A percentile compares a stretch with the other conserved stretches of the same genome.
Evolutionary conservation across 768 basidiomycete genomes (phyloP).

Genomic region (Tulasnella sp.): DNA sequence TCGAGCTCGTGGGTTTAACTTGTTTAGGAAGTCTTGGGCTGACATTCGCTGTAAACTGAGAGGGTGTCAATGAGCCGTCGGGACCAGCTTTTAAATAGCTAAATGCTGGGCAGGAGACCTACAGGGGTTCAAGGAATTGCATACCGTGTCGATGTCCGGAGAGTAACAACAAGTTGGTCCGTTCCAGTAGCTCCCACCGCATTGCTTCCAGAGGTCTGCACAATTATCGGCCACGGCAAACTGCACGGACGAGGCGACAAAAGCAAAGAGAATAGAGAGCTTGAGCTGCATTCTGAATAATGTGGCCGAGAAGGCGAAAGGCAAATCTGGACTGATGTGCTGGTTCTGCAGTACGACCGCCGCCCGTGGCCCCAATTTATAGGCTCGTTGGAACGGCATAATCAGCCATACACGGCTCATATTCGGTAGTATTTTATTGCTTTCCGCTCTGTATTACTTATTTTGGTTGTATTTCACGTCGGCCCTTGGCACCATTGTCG

Average conservation of each 20-base stretch:
- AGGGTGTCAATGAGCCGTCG: not conserved
- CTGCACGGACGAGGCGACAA: not conserved
- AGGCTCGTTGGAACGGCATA: not conserved
- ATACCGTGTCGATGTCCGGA: not conserved
- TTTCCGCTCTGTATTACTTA: no score
- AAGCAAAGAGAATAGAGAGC: not conserved
- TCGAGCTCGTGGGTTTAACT: not conserved
- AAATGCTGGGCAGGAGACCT: not conserved
- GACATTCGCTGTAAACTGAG: not conserved
- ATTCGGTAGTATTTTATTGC: not conserved
- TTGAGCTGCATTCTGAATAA: not conserved
- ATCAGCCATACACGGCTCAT: not conserved
- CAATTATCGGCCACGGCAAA: not conserved
- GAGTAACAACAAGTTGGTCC: not conserved
- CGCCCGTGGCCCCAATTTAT: not conserved
- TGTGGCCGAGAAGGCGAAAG: not conserved
- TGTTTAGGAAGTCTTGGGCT: not conserved
- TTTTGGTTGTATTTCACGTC: not conserved
- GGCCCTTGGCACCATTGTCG: not conserved
- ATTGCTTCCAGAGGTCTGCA: not conserved
- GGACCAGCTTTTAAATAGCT: not conserved
- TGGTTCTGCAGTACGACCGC: not conserved
- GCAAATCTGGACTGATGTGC: not conserved
- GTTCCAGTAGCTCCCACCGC: not conserved
- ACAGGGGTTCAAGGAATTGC: not conserved